These are phyloP conservation scores for Didymellaceae sp. DNA, from an alignment of 2,329 filamentous ascomycete genomes.

Conservation along the genomic window DNA sequence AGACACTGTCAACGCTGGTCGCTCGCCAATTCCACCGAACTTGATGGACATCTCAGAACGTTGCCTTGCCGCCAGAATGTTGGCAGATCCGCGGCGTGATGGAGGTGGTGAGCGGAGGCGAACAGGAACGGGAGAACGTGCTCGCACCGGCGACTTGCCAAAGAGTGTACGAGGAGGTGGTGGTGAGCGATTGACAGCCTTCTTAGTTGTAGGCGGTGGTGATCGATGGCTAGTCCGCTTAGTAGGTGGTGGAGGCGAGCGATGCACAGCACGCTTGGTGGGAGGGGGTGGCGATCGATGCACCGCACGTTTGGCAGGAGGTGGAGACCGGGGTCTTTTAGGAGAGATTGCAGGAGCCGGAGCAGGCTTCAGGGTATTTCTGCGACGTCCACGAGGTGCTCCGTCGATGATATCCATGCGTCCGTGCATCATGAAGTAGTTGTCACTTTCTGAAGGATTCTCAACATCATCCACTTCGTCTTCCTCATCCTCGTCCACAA, in stretches of 20 bases:
- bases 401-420: conserved; percentile 72
- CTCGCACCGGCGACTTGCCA: conserved; percentile 73
- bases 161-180: conserved; percentile 64
- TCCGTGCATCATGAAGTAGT: conserved; percentile 73
- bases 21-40: conserved; percentile 62
- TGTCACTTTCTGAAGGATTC: conserved; percentile 65
- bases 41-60: conserved; percentile 51
- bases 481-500: conserved; percentile 76
- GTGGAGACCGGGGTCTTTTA: conserved; percentile 31
- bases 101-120: conserved; percentile 72
- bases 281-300: conserved; percentile 31
- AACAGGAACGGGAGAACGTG: conserved; percentile 51
- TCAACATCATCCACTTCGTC: conserved; percentile 52
- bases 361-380: conserved; percentile 37
- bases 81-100: conserved; percentile 54
- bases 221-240: conserved; percentile 33
- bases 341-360: conserved; percentile 22
- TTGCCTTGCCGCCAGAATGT: conserved; percentile 40
- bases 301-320: conserved; percentile 53
- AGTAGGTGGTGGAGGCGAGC: conserved; percentile 24
- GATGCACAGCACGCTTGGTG: conserved; percentile 46
- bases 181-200: conserved; percentile 33
- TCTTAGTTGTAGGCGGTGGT: conserved; percentile 27
- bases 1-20: conserved; percentile 75
- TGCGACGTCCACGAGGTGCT: conserved; percentile 48